These are phyloP conservation scores for Volvox africanus DNA, from an alignment of 139 green algal species.

Conservation along the genomic window DNA sequence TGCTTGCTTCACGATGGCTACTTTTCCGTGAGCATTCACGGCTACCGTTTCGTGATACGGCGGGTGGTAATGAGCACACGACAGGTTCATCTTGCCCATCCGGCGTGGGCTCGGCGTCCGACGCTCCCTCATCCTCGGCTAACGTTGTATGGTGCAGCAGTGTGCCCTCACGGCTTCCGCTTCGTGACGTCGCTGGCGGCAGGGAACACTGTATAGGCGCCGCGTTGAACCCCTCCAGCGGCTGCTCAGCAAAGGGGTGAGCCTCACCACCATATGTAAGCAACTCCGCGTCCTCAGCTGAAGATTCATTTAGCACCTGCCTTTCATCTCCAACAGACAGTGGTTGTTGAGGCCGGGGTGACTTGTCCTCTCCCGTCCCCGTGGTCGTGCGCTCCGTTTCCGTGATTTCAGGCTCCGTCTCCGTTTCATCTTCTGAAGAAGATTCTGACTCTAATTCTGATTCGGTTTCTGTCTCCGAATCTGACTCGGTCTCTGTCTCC, in stretches of 20 bases:
- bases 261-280: not conserved
- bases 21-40: not conserved
- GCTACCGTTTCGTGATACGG: not conserved
- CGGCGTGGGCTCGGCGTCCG: too few species aligned
- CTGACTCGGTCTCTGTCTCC: not conserved
- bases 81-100: too few species aligned
- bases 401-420: not conserved
- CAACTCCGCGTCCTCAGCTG: not conserved
- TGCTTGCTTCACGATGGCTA: constrained; percentile 26
- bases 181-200: not conserved
- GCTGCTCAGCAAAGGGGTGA: not conserved
- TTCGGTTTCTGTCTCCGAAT: not conserved
- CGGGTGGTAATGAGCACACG: not conserved
- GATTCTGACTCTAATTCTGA: not conserved
- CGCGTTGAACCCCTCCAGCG: not conserved
- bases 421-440: not conserved
- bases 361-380: not conserved
- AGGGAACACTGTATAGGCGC: not conserved
- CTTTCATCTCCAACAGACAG: not conserved
- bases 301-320: not conserved
- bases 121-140: not conserved
- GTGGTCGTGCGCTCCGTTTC: not conserved
- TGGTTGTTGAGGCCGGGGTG: not conserved
- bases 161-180: not conserved
- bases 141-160: not conserved